Evolutionary conservation across 805 yeast species (phyloP).

Genomic region (Scheffersomyces coipomensis): DNA sequence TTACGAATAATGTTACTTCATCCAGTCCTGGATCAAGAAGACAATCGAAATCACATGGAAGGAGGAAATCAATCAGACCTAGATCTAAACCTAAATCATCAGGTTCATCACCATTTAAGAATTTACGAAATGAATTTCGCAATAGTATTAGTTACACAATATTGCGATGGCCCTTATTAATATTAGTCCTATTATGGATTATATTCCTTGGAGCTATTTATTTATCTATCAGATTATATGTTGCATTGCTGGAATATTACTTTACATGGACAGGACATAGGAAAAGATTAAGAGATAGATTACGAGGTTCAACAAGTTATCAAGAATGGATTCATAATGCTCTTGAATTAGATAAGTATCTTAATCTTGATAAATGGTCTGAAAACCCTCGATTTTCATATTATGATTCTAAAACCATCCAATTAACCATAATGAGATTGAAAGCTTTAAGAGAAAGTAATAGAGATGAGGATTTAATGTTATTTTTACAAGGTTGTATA

Average conservation of each 20-base stretch:
- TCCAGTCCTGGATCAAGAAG: background rate
- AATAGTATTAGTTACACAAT: slow-evolving; percentile 34
- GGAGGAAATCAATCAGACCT: background rate
- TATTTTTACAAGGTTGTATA: slow-evolving; percentile 62
- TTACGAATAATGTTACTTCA: slow-evolving; percentile 1
- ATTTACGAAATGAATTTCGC: slow-evolving; percentile 35
- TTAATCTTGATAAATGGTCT: slow-evolving; percentile 66
- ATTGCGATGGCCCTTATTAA: slow-evolving; percentile 65
- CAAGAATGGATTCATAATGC: slow-evolving; percentile 66
- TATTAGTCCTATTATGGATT: slow-evolving; percentile 55
- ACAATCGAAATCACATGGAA: background rate
- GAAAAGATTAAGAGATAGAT: slow-evolving; percentile 43
- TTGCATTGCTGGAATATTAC: slow-evolving; percentile 59
- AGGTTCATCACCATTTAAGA: slow-evolving; percentile 1
- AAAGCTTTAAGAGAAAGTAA: slow-evolving; percentile 27
- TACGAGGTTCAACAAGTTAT: slow-evolving; percentile 51
- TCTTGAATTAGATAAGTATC: slow-evolving; percentile 49
- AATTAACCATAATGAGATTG: slow-evolving; percentile 46
- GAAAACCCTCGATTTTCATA: slow-evolving; percentile 58
- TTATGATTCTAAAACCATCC: slow-evolving; percentile 65
- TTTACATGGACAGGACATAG: slow-evolving; percentile 64
- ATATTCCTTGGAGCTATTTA: slow-evolving; percentile 48
- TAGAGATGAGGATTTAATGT: slow-evolving; percentile 46
- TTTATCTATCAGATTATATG: slow-evolving; percentile 53
- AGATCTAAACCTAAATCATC: slow-evolving; percentile 3